These are phyloP conservation scores for Salix viminalis DNA, from an alignment of 345 rosid species.

Conservation along the genomic window DNA sequence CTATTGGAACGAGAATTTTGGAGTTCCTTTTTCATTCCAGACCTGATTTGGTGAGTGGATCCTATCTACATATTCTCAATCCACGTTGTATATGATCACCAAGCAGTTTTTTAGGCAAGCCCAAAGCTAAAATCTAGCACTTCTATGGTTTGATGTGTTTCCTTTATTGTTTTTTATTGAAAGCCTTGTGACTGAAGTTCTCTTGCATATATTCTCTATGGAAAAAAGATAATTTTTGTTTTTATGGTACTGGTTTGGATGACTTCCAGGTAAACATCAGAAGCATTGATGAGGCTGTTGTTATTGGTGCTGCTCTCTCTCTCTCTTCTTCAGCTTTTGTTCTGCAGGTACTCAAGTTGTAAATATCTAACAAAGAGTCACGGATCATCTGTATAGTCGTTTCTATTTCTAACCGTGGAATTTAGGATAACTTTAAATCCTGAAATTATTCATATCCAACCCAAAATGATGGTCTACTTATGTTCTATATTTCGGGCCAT, in stretches of 20 bases:
- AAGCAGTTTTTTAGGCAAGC: not conserved
- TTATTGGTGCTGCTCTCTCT: slow-evolving; percentile 95
- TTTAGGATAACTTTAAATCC: not conserved
- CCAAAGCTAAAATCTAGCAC: not conserved
- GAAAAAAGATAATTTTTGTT: not conserved
- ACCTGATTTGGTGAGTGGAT: slow-evolving; percentile 68
- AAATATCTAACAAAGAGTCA: slow-evolving; percentile 1
- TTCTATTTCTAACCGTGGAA: not conserved
- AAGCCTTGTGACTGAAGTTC: not conserved
- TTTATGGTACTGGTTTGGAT: not conserved
- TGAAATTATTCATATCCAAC: not conserved
- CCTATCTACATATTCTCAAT: not conserved
- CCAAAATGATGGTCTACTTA: not conserved
- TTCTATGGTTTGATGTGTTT: not conserved
- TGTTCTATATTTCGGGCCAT: not conserved
- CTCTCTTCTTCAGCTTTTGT: slow-evolving; percentile 97
- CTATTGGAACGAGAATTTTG: slow-evolving; percentile 80
- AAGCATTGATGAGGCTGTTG: slow-evolving; percentile 92
- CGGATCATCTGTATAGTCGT: not conserved
- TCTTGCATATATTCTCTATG: not conserved
- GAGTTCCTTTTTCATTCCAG: slow-evolving; percentile 90
- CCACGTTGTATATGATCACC: not conserved
- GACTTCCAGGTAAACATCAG: slow-evolving; percentile 79
- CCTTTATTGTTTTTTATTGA: not conserved
- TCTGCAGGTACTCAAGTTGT: slow-evolving; percentile 63